Evolutionary conservation across 768 basidiomycete genomes (phyloP), one percentile per base, ranked within the genome.

Genomic region (Pisolithus microcarpus): DNA sequence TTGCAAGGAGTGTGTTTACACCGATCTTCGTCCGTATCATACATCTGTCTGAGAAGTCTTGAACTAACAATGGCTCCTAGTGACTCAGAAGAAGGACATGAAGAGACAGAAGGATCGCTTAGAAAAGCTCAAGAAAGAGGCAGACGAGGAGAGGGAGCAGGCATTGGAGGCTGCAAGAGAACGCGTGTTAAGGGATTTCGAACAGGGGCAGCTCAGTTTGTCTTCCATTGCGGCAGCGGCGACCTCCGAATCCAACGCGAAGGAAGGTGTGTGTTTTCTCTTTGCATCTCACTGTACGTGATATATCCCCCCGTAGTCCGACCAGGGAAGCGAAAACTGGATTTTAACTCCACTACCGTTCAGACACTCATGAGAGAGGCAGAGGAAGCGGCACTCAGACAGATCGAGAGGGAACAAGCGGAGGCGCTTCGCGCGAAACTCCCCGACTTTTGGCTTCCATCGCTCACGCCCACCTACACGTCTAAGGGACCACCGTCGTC

Each of bases 371-470:
- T 87, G 28, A 73, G 74, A 23, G 87, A 91, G 62, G 93, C 92
- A 1, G 94, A 97, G 62, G 90, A 94, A 52, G 84, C 82, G 18
- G 96, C 96, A 0, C 70, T 94, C 45, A 76, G 76, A 30, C 72
- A 85, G 59, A 91, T 97, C 43, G 89, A 92, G 62, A 75, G 76
- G 31, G 92, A 96, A 65, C 87, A 90, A 57, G 85, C 86, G 0
- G 91, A 92, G 55, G 79, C 85, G 3, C 71, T 95, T 51, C 88
- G 85, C 52, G 79, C 81, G 53, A 96, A 97, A 66, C 77, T 98
- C 3, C 93, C 96, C 2, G 93, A 96, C 60, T 99, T 96, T 65
- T 99, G 96, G 96, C 75, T 99, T 37, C 93, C 93, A 2, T 92
- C 89, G 0, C 70, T 97, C 23, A 93, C 94, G 0, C 94, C 94